Base-by-base conservation (phyloP, 371 early-diverging fungal genomes). In the Mucor plumbeus region DNA sequence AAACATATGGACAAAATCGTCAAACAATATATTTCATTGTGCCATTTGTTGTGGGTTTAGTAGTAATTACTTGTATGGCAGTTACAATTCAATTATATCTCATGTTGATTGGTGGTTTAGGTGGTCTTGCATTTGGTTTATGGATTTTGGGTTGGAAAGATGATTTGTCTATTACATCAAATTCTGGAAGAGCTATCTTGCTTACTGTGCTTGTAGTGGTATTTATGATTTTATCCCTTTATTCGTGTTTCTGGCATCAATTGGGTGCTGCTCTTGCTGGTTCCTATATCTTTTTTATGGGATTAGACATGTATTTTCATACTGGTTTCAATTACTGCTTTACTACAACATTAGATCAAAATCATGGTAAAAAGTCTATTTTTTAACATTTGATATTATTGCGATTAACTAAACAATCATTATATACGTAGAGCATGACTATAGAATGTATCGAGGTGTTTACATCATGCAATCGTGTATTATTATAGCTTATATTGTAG, bases 261-360 rank as follows among this genome's bases (percentile, higher is more conserved):
- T 36, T 90, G 11, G 85, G 85, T 34, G 84, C 94, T 0, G 74
- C 90, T 3, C 68, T 92, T 17, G 80, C 85, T 47, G 94, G 94
- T 5, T 78, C 93, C 2, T 93, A 88, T 70, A 74, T 86, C 15
- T 69, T 91, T 57, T 85, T 92, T 60, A 76, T 90, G 40, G 95
- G 93, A 15, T 70, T 94, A 36, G 94, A 95, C 74, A 79, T 89
- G 58, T 94, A 88, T 73, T 87, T 82, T 8, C 84, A 87, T 40
- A 91, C 92, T 0, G 94, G 94, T 0, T 92, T 94, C 74, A 67
- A 73, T 15, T 80, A 80, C 31, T 75, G 76, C 35, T 68, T 75
- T 33, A 73, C 70, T 11, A 59, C 76, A 1, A 57, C 71, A 13
- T 31, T 80, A 21, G 80, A 80, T 55, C 35, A 34, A 4, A 78